Base-by-base conservation (phyloP, 202 grass and related monocot species). In the Bolboschoenoplectus hybrid region DNA sequence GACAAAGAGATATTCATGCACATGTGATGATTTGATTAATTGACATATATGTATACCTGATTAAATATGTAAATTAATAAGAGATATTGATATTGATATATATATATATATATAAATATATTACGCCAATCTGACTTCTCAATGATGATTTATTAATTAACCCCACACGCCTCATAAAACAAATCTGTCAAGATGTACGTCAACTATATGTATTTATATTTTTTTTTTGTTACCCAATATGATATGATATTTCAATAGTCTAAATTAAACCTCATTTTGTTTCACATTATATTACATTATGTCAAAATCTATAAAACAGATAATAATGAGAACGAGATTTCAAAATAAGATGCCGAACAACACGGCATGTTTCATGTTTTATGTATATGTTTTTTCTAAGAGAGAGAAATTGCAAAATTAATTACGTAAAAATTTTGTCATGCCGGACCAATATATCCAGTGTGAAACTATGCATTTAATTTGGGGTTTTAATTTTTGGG, bases 101-200 rank as follows among this genome's bases (percentile, higher is more conserved):
- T 11, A 1, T n/a, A 50, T 50, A 50, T 50, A 50, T 11, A 1
- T n/a, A 19, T 5, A 61, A 20, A 53, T 51, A 76, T 74, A 74
- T 77, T 77, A 50, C 73, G 50, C 49, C 32, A 55, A 39, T 36
- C 26, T 77, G 74, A 77, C 47, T 55, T 36, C 50, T 13, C 4
- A 8, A 12, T 77, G 74, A 77, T 56, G 74, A 55, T 77, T 77
- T 77, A 77, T 77, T 76, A 39, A 38, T 26, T 26, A 47, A 35
- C 26, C 32, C 50, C 74, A 56, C 74, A 77, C 74, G 74, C 1
- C 6, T 77, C 50, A 39, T 34, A 56, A 77, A 55, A 77, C 13
- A 77, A 77, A 36, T 76, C 26, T 12, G 45, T 50, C 45, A 8
- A 50, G 19, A 74, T 26, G 26, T 26, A 26, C n/a, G 26, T 77